Evolutionary conservation across 2,329 filamentous ascomycete species (phyloP).

Genomic region (Coniochaeta sp.): DNA sequence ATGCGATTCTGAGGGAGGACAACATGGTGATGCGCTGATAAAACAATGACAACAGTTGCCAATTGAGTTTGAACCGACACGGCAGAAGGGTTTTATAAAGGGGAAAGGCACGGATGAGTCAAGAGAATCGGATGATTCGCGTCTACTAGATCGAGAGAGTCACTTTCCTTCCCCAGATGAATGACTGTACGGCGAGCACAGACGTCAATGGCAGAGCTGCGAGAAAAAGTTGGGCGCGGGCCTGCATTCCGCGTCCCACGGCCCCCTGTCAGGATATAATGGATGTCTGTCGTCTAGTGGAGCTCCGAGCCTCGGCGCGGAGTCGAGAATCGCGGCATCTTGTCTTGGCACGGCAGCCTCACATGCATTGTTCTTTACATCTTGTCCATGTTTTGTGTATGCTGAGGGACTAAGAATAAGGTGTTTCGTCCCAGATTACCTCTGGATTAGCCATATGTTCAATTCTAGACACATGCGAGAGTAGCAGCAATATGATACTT

Average conservation of each 20-base stretch:
- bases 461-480: too few relatives aligned
- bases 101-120: background rate
- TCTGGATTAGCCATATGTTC: too few relatives aligned
- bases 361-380: too few relatives aligned
- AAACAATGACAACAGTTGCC: background rate
- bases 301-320: background rate
- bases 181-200: background rate
- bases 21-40: slow-evolving; percentile 35
- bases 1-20: slow-evolving; percentile 45
- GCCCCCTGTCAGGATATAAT: background rate
- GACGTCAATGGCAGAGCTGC: background rate
- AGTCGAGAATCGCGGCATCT: background rate
- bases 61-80: background rate
- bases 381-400: too few relatives aligned
- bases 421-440: too few relatives aligned
- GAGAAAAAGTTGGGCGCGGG: background rate
- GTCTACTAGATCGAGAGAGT: background rate
- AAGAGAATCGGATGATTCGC: background rate
- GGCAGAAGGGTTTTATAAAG: background rate
- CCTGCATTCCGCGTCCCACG: background rate
- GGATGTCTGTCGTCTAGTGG: too few relatives aligned
- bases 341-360: background rate
- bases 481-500: too few relatives aligned
- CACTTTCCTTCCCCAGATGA: background rate
- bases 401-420: too few relatives aligned